phyloP scores from a whole-genome alignment of 805 yeast genomes.

The Lipomyces yamadae region DNA sequence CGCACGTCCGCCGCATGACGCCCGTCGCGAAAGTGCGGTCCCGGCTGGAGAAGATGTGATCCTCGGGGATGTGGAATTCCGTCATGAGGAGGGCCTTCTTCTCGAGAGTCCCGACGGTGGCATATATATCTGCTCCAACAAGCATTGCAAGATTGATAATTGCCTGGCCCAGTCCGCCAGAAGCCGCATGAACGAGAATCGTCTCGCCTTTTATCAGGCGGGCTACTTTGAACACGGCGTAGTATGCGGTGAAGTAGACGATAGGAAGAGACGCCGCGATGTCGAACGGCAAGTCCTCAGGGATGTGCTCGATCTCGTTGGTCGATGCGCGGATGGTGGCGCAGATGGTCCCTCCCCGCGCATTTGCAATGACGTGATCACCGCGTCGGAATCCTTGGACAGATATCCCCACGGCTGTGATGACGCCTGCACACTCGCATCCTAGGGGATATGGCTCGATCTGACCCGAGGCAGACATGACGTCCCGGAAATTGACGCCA shows the following conservation, averaged over 20 bases:
- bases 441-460: background rate
- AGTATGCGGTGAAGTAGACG: background rate
- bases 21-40: background rate
- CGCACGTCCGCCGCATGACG: background rate
- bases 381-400: background rate
- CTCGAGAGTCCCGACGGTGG: background rate
- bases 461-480: constrained; percentile 1
- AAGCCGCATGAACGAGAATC: background rate
- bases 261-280: background rate
- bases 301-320: background rate
- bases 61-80: background rate
- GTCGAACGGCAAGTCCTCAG: background rate
- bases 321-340: background rate
- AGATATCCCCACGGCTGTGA: constrained; percentile 1
- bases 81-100: background rate
- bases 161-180: background rate
- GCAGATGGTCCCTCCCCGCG: background rate
- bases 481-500: background rate
- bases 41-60: background rate
- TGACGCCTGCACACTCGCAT: background rate
- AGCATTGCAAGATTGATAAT: background rate
- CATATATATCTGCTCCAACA: background rate
- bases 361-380: background rate
- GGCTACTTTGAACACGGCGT: background rate
- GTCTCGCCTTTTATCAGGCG: background rate